A percentile compares a stretch with the other conserved stretches of the same genome.
phyloP scores from a whole-genome alignment of 192 early-diverging fungal species.

The Podila epigama region DNA sequence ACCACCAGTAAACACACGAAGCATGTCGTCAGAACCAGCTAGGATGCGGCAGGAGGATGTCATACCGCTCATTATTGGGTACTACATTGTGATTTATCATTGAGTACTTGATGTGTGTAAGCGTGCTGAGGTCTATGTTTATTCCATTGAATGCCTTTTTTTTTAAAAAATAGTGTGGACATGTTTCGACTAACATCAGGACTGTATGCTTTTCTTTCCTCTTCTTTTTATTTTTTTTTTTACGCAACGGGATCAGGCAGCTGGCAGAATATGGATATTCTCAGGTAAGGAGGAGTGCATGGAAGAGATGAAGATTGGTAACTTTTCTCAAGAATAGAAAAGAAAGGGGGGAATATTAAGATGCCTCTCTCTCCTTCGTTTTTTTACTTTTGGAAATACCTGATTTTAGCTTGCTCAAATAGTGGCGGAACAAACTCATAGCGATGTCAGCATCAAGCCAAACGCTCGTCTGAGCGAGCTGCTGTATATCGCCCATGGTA shows the following conservation, averaged over 20 bases:
- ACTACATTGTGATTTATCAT: neutral
- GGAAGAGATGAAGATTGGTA: neutral
- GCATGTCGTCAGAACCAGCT: slow-evolving; percentile 22
- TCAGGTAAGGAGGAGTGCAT: slow-evolving; percentile 11
- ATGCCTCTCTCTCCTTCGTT: neutral
- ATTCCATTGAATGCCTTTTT: neutral
- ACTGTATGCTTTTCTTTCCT: neutral
- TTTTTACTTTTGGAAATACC: neutral
- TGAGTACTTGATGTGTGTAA: too few species aligned
- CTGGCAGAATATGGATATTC: slow-evolving; percentile 53
- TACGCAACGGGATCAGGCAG: too few species aligned
- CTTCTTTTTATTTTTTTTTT: neutral
- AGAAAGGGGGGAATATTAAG: neutral
- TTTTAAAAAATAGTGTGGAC: too few species aligned
- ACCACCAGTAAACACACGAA: neutral
- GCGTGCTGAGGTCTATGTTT: too few species aligned
- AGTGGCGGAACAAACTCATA: slow-evolving; percentile 72
- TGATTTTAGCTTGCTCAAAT: slow-evolving; percentile 58
- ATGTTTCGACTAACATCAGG: neutral
- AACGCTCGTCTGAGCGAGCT: slow-evolving; percentile 68
- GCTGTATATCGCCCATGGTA: slow-evolving; percentile 65
- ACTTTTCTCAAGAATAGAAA: neutral
- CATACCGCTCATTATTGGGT: slow-evolving; percentile 39
- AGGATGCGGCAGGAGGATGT: slow-evolving; percentile 43
- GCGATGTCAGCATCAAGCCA: slow-evolving; percentile 64